Evolutionary conservation across 225 moss, liverwort and hornwort species (phyloP).

Genomic region (Sphagnum tenellum): DNA sequence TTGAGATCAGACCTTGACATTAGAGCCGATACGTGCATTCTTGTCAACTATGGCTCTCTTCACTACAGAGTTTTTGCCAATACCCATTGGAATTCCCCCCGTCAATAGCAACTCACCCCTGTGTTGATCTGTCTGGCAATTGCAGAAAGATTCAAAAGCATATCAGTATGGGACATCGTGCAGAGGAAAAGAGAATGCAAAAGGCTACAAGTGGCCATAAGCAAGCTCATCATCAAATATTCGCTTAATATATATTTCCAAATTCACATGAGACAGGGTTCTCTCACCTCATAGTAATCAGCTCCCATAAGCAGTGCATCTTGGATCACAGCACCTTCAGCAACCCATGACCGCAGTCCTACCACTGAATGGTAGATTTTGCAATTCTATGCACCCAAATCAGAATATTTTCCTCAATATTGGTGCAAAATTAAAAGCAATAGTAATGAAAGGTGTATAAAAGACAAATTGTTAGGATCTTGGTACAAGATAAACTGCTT

Average conservation of each 20-base stretch:
- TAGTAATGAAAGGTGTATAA: too few species aligned
- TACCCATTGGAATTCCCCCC: conserved; percentile 48
- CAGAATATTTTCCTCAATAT: too few species aligned
- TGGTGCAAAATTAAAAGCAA: too few species aligned
- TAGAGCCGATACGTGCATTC: conserved; percentile 46
- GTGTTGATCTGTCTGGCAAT: conserved; percentile 29
- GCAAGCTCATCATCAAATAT: too few species aligned
- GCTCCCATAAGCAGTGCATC: conserved; percentile 99
- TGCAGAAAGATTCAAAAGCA: too few species aligned
- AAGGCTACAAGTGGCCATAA: too few species aligned
- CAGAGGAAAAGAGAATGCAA: too few species aligned
- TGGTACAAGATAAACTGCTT: too few species aligned
- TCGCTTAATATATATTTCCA: too few species aligned
- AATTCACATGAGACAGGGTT: too few species aligned
- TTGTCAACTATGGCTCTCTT: conserved; percentile 55
- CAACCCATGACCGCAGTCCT: conserved; percentile 89
- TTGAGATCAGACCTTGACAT: conserved; percentile 15
- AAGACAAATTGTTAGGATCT: too few species aligned
- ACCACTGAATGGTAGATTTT: conserved; percentile 94
- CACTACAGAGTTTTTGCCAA: conserved; percentile 37
- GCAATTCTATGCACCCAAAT: conserved; percentile 34
- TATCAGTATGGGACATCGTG: too few species aligned
- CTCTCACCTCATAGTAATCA: conserved; percentile 79
- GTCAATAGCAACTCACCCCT: conserved; percentile 19
- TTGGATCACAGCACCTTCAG: conserved; percentile 82